phyloP scores from a whole-genome alignment of 148 eudicot genomes.

The Limonium bicolor region DNA sequence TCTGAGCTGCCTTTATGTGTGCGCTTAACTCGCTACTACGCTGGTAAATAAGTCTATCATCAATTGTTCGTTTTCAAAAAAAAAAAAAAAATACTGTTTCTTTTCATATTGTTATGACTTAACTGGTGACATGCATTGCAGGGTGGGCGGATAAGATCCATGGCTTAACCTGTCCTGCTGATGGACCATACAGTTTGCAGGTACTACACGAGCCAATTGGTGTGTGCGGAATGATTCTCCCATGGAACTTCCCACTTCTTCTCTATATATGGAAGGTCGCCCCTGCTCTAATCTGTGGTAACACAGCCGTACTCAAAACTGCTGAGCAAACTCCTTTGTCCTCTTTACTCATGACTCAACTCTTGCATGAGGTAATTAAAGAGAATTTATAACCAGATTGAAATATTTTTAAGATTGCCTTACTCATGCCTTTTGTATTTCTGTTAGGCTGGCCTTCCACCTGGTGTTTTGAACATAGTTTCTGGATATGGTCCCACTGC shows the following conservation, averaged over 20 bases:
- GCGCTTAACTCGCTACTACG: slow-evolving; percentile 48
- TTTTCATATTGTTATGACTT: too few species aligned
- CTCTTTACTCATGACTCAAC: slow-evolving; percentile 50
- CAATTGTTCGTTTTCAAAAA: not conserved
- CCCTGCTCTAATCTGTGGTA: slow-evolving; percentile 64
- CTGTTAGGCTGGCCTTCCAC: slow-evolving; percentile 68
- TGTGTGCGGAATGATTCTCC: slow-evolving; percentile 67
- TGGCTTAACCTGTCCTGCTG: slow-evolving; percentile 58
- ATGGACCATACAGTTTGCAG: slow-evolving; percentile 58
- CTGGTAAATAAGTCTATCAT: slow-evolving; percentile 19
- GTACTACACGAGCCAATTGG: slow-evolving; percentile 67
- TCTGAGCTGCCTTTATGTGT: slow-evolving; percentile 34
- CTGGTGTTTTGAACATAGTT: slow-evolving; percentile 61
- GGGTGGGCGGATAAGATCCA: slow-evolving; percentile 87
- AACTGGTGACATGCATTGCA: too few species aligned
- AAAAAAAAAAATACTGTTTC: too few species aligned
- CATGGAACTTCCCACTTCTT: slow-evolving; percentile 73
- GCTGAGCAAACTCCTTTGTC: slow-evolving; percentile 82
- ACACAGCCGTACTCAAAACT: slow-evolving; percentile 49
- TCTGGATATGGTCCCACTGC: slow-evolving; percentile 74
- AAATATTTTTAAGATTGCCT: not conserved
- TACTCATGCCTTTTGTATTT: not conserved
- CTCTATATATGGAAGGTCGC: slow-evolving; percentile 73
- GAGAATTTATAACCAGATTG: not conserved
- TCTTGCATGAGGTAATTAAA: slow-evolving; percentile 42